These are phyloP conservation scores for Phanerodontia chrysosporium DNA, from an alignment of 768 basidiomycete species.

Conservation along the genomic window DNA sequence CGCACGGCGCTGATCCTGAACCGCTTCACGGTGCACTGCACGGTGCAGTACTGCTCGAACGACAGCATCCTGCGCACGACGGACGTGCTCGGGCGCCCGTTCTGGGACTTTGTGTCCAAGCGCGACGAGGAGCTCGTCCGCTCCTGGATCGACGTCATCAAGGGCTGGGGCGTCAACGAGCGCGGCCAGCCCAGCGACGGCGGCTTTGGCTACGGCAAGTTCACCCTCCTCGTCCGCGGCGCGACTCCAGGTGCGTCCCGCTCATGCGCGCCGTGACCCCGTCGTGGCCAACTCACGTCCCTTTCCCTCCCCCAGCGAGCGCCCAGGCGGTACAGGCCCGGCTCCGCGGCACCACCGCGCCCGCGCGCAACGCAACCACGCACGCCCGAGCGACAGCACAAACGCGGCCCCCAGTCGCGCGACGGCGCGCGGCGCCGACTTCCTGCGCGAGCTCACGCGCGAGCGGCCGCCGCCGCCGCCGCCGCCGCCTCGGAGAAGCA, in stretches of 20 bases:
- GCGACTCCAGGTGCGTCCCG: constrained; percentile 54
- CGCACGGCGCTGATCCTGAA: constrained; percentile 81
- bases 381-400: not conserved
- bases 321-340: not conserved
- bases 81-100: constrained; percentile 57
- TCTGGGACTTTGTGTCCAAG: constrained; percentile 71
- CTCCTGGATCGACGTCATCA: constrained; percentile 72
- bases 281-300: not conserved
- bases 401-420: not conserved
- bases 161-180: constrained; percentile 83
- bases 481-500: not conserved
- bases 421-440: not conserved
- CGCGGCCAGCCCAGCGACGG: constrained; percentile 79
- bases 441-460: constrained; percentile 10
- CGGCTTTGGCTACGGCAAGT: constrained; percentile 79
- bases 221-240: constrained; percentile 48
- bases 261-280: not conserved
- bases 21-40: constrained; percentile 64
- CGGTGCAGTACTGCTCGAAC: constrained; percentile 70
- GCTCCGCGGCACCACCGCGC: constrained; percentile 20
- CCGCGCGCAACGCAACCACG: constrained; percentile 25
- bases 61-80: constrained; percentile 59
- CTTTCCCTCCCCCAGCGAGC: not conserved
- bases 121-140: constrained; percentile 64
- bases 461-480: constrained; percentile 1